These are phyloP conservation scores for Paraphaeosphaeria sporulosa DNA, from an alignment of 2,329 filamentous ascomycete genomes.

Conservation along the genomic window DNA sequence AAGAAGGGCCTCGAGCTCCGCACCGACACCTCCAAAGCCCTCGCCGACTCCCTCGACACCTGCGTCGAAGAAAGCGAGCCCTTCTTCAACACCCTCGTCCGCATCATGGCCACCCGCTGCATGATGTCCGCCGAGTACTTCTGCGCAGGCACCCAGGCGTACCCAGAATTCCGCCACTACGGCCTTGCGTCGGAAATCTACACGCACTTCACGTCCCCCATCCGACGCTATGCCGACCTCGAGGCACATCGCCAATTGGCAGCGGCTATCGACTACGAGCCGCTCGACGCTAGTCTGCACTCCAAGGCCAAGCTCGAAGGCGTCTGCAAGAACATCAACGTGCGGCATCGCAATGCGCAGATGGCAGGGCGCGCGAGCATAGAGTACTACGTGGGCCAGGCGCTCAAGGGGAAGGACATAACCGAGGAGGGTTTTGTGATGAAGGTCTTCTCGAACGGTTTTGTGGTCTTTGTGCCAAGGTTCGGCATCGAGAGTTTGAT, in stretches of 20 bases:
- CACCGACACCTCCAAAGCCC: slow-evolving; percentile 86
- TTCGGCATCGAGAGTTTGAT: slow-evolving; percentile 97
- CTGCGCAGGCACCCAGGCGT: slow-evolving; percentile 89
- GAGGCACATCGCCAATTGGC: slow-evolving; percentile 93
- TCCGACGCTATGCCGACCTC: slow-evolving; percentile 96
- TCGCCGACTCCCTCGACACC: slow-evolving; percentile 88
- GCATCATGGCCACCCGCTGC: slow-evolving; percentile 96
- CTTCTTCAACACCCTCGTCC: slow-evolving; percentile 98
- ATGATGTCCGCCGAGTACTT: slow-evolving; percentile 99
- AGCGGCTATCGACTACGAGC: slow-evolving; percentile 91
- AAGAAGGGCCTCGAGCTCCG: slow-evolving; percentile 83
- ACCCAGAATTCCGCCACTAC: slow-evolving; percentile 96
- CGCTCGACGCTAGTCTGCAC: slow-evolving; percentile 80
- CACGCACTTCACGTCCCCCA: slow-evolving; percentile 97
- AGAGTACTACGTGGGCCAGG: slow-evolving; percentile 97
- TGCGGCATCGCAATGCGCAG: slow-evolving; percentile 95
- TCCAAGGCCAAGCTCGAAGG: slow-evolving; percentile 86
- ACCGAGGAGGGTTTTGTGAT: slow-evolving; percentile 96
- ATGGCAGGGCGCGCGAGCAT: slow-evolving; percentile 93
- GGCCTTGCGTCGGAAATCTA: slow-evolving; percentile 96
- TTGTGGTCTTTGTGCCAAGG: slow-evolving; percentile 92
- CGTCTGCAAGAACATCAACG: slow-evolving; percentile 98
- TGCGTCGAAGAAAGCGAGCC: slow-evolving; percentile 83
- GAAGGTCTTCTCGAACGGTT: slow-evolving; percentile 96
- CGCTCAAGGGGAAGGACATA: slow-evolving; percentile 77